phyloP scores from a whole-genome alignment of 2,329 filamentous ascomycete species.

The Calonectria hawksworthii region DNA sequence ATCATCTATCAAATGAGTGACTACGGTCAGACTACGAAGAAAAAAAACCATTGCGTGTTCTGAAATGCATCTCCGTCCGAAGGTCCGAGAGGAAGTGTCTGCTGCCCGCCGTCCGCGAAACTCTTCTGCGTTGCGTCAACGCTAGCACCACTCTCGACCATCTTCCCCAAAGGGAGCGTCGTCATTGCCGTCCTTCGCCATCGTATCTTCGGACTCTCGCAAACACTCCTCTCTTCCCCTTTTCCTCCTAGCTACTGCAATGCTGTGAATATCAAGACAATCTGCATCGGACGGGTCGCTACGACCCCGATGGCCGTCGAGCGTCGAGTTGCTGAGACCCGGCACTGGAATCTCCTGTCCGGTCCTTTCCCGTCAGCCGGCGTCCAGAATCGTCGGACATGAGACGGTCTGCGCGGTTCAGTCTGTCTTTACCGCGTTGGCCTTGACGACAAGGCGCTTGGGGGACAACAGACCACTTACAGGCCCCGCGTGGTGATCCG shows the following conservation, averaged over 20 bases:
- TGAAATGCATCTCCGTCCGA: conserved; percentile 36
- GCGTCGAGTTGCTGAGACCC: conserved; percentile 37
- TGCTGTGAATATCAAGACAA: conserved; percentile 47
- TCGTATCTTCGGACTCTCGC: conserved; percentile 25
- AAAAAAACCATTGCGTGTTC: conserved; percentile 28
- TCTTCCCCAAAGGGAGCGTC: background rate
- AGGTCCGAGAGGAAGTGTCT: conserved; percentile 26
- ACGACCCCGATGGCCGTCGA: conserved; percentile 38
- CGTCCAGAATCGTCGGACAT: conserved; percentile 39
- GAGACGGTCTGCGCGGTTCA: conserved; percentile 39
- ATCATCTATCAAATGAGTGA: conserved; percentile 41
- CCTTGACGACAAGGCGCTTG: conserved; percentile 41
- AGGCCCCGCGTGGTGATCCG: conserved; percentile 37
- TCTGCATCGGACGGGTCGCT: conserved; percentile 45
- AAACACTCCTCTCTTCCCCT: conserved; percentile 24
- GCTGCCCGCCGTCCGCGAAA: conserved; percentile 25
- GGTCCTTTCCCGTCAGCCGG: conserved; percentile 35
- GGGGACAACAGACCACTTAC: conserved; percentile 38
- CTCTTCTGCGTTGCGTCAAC: conserved; percentile 13
- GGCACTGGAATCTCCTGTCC: conserved; percentile 38
- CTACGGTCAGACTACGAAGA: conserved; percentile 39
- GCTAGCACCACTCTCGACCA: conserved; percentile 30
- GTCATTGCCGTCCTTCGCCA: conserved; percentile 26
- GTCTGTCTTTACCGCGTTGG: conserved; percentile 36
- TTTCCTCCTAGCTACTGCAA: conserved; percentile 36